Conservation (phyloP, 1,139 yeast species). For the Diutina mesorugosa region DNA sequence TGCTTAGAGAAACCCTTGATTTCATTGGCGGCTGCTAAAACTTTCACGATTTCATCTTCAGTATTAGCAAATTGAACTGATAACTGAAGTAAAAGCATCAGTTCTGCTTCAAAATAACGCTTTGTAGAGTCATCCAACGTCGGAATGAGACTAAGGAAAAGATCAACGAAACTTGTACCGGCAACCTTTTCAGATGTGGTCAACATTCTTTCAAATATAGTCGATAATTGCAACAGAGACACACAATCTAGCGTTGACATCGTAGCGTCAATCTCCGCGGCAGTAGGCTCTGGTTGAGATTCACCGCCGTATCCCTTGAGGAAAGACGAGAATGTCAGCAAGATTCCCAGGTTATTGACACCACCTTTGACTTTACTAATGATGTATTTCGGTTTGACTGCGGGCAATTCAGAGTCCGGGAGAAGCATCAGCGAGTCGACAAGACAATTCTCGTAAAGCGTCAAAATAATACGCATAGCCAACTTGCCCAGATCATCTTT, state of each 20-base stretch:
- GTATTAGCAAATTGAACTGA: constrained; percentile 14
- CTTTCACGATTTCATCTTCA: not conserved
- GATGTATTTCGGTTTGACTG: constrained; percentile 52
- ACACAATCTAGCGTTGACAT: constrained; percentile 74
- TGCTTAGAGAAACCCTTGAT: constrained; percentile 5
- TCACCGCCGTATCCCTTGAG: constrained; percentile 81
- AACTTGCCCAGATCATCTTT: constrained; percentile 13
- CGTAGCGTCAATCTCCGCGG: constrained; percentile 82
- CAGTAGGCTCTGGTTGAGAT: constrained; percentile 72
- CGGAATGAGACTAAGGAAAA: constrained; percentile 21
- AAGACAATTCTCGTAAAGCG: constrained; percentile 62
- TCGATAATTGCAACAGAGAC: constrained; percentile 46
- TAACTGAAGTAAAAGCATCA: constrained; percentile 42
- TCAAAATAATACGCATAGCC: constrained; percentile 46
- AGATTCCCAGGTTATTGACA: constrained; percentile 32
- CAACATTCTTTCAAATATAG: constrained; percentile 33
- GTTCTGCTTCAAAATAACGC: constrained; percentile 40
- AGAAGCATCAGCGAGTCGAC: constrained; percentile 54
- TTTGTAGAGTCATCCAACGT: constrained; percentile 19
- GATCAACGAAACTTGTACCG: constrained; percentile 9
- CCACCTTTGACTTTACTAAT: constrained; percentile 39
- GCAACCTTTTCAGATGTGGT: constrained; percentile 14
- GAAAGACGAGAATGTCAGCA: constrained; percentile 85
- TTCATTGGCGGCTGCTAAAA: constrained; percentile 12
- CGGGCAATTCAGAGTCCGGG: constrained; percentile 37